These are phyloP conservation scores for Escallonia rubra DNA, from an alignment of 129 eudicot genomes.

Conservation along the genomic window DNA sequence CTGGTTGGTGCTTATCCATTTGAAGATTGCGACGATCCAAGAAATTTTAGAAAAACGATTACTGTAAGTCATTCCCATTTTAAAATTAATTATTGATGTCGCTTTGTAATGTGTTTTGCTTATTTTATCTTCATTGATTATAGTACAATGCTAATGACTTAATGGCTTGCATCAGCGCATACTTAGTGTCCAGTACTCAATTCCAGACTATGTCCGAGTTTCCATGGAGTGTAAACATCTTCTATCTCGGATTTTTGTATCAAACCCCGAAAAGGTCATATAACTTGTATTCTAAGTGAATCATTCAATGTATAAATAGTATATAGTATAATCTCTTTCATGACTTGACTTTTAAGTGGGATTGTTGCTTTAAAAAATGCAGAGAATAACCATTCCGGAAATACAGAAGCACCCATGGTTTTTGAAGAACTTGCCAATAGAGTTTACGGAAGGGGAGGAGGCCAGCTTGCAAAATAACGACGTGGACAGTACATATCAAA, in stretches of 20 bases:
- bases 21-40: conserved; percentile 91
- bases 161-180: conserved; percentile 44
- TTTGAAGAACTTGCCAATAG: conserved; percentile 45
- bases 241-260: conserved; percentile 73
- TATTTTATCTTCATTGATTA: neutral
- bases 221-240: conserved; percentile 84
- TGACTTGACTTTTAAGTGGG: neutral
- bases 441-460: conserved; percentile 44
- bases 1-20: conserved; percentile 94
- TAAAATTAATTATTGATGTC: neutral
- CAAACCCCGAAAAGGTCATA: conserved; percentile 77
- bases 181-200: conserved; percentile 77
- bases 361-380: neutral
- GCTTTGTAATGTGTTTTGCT: neutral
- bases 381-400: conserved; percentile 82
- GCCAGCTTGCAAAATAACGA: conserved; percentile 16
- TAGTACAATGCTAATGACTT: neutral
- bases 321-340: too few relatives aligned
- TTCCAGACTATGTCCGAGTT: conserved; percentile 81
- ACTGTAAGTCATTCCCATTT: conserved; percentile 31
- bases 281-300: neutral
- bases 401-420: conserved; percentile 77
- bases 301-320: too few relatives aligned
- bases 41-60: conserved; percentile 77
- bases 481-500: conserved; percentile 31